phyloP scores from a whole-genome alignment of 805 yeast genomes.

The Metschnikowia gelsemii region DNA sequence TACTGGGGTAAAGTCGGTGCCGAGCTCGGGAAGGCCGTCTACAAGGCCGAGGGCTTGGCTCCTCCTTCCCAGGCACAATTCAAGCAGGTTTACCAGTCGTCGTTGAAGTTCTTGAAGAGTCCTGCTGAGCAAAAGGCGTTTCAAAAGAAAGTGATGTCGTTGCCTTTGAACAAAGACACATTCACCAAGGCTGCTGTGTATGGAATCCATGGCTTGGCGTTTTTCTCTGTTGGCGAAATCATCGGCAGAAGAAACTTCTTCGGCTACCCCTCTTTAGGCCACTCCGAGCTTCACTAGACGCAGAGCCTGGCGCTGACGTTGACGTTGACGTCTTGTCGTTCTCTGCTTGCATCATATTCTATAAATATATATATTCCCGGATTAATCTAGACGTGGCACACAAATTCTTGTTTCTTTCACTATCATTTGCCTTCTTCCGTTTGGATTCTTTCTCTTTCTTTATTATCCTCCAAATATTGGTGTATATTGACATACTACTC shows the following conservation, averaged over 20 bases:
- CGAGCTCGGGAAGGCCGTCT: slow-evolving; percentile 72
- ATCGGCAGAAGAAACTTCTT: slow-evolving; percentile 92
- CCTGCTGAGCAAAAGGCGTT: slow-evolving; percentile 59
- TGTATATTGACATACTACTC: background rate
- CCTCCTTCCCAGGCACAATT: slow-evolving; percentile 83
- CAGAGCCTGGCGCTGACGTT: too few species aligned
- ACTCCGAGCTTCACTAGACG: slow-evolving; percentile 32
- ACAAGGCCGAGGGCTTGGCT: slow-evolving; percentile 87
- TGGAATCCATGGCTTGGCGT: slow-evolving; percentile 81
- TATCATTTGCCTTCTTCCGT: too few species aligned
- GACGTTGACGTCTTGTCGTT: too few species aligned
- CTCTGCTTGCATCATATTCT: slow-evolving; percentile 6
- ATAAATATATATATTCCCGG: slow-evolving; percentile 1
- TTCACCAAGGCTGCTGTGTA: slow-evolving; percentile 68
- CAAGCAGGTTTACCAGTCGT: slow-evolving; percentile 64
- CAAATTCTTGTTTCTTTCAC: too few species aligned
- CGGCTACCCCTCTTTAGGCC: slow-evolving; percentile 75
- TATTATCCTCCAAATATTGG: too few species aligned
- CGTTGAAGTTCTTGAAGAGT: slow-evolving; percentile 36
- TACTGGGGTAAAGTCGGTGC: slow-evolving; percentile 78
- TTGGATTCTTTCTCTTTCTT: too few species aligned
- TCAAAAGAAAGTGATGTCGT: slow-evolving; percentile 44
- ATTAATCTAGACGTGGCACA: slow-evolving; percentile 7
- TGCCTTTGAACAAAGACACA: slow-evolving; percentile 53
- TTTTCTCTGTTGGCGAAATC: slow-evolving; percentile 93